Base-by-base conservation (phyloP, 2,329 filamentous ascomycete genomes). In the Periconia digitata region DNA sequence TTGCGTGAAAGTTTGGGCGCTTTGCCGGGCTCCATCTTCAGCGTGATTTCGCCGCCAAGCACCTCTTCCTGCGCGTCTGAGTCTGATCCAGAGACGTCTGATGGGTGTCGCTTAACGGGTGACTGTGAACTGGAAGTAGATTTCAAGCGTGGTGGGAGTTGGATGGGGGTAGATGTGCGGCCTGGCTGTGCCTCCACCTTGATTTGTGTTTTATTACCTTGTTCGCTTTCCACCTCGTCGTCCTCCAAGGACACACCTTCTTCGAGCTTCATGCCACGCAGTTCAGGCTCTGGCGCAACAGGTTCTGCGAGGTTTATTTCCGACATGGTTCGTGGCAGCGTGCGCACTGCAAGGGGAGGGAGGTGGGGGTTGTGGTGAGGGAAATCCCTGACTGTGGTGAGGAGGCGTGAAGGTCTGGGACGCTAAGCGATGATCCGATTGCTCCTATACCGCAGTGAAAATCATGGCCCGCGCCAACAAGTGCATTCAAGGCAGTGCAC, bases 1-100 rank as follows among this genome's bases (percentile, higher is more conserved):
- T 87, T 90, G 61, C 90, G 86, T 57, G 85, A 80, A 49, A 88
- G 76, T 72, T 89, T 94, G 39, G 86, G 82, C 35, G 83, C 80
- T 63, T 87, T 84, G 18, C 82, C 82, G 21, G 82, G 80, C 70
- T 86, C 83, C 64, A 82, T 74, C 67, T 85, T 86, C 62, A 86
- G 68, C 43, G 77, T 80, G 48, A 86, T 82, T 51, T 83, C 82
- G 55, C 81, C 83, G 49, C 80, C 79, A 43, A 86, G 72, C 35
- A 75, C 76, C 59, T 83, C 79, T 63, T 83, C 78, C 29, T 75
- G 62, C 47, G 76, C 72, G 46, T 64, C 65, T 43, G 69, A 71
- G 43, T 60, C 52, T 7, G 66, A 63, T 13, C 74, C 69, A 6
- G 74, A 73, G n/a, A 66, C 56, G 23, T 62, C 56, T 13, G 64